phyloP scores from a whole-genome alignment of 108 stramenopile species.

The Fragilariopsis cylindrus region DNA sequence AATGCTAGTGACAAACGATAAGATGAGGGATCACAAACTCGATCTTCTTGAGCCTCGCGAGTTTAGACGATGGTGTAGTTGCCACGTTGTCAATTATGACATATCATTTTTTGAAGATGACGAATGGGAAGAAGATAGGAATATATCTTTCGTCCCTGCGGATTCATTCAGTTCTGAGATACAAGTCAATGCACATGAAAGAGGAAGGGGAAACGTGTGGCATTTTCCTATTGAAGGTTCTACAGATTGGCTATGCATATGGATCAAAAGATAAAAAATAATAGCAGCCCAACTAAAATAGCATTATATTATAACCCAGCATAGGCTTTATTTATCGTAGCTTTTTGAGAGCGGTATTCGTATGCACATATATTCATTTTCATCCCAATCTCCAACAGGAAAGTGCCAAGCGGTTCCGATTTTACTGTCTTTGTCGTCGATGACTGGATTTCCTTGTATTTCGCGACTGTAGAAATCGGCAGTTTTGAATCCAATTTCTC shows the following conservation, averaged over 20 bases:
- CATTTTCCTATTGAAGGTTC: conserved; percentile 86
- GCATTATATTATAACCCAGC: no score
- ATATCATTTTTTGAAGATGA: conserved; percentile 50
- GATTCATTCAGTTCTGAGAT: conserved; percentile 88
- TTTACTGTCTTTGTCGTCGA: neutral
- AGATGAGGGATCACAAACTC: conserved; percentile 88
- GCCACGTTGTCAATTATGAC: conserved; percentile 76
- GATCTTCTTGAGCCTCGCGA: conserved; percentile 73
- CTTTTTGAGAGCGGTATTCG: conserved; percentile 42
- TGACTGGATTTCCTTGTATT: conserved; percentile 66
- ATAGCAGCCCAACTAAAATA: no score
- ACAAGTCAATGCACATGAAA: conserved; percentile 56
- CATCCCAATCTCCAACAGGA: conserved; percentile 80
- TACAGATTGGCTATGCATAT: conserved; percentile 41
- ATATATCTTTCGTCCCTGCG: conserved; percentile 62
- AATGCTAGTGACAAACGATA: conserved; percentile 82
- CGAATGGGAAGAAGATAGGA: conserved; percentile 54
- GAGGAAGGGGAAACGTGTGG: conserved; percentile 49
- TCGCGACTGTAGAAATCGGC: conserved; percentile 89
- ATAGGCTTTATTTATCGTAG: neutral
- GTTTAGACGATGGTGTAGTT: conserved; percentile 83
- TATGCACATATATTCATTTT: conserved; percentile 69
- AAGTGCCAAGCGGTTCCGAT: conserved; percentile 72
- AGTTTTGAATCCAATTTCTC: conserved; percentile 68
- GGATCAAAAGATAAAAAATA: conserved; percentile 21